Conservation (phyloP, 1,139 yeast species). For the Hansenula lynferdii region DNA sequence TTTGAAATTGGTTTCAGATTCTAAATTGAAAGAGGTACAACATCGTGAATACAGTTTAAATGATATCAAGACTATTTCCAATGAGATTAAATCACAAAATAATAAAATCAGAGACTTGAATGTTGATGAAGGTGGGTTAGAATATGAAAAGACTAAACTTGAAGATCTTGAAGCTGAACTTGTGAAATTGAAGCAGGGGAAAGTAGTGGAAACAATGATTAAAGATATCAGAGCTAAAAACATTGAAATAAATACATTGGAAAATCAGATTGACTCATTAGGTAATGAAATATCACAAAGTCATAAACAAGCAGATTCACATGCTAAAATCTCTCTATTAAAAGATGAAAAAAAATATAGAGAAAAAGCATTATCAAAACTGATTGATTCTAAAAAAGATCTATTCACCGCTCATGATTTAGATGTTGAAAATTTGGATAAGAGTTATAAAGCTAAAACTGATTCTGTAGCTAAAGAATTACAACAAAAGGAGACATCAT, state of each 20-base stretch:
- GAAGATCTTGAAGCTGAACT: slow-evolving; percentile 30
- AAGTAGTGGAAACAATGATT: slow-evolving; percentile 29
- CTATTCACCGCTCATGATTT: slow-evolving; percentile 22
- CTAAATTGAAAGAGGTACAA: slow-evolving; percentile 38
- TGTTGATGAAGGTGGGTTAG: slow-evolving; percentile 37
- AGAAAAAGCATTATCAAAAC: slow-evolving; percentile 23
- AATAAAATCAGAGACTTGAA: slow-evolving; percentile 32
- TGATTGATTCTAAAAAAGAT: slow-evolving; percentile 19
- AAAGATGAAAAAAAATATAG: slow-evolving; percentile 31
- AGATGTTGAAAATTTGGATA: slow-evolving; percentile 24
- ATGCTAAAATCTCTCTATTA: slow-evolving; percentile 45
- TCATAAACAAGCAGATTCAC: slow-evolving; percentile 54
- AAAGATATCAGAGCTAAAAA: slow-evolving; percentile 37
- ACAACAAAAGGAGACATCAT: no score
- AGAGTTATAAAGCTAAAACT: slow-evolving; percentile 18
- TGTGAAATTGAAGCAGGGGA: slow-evolving; percentile 25
- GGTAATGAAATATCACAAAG: slow-evolving; percentile 45
- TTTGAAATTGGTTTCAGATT: slow-evolving; percentile 29
- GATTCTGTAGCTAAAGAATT: no score
- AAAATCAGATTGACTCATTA: slow-evolving; percentile 49
- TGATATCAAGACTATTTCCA: slow-evolving; percentile 29
- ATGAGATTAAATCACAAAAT: slow-evolving; percentile 31
- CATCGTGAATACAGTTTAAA: slow-evolving; percentile 33
- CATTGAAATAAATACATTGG: slow-evolving; percentile 37
- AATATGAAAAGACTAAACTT: slow-evolving; percentile 33